Evolutionary conservation across 768 basidiomycete genomes (phyloP), one percentile per base, ranked within the genome.

Genomic region (Suillus fuscotomentosus): DNA sequence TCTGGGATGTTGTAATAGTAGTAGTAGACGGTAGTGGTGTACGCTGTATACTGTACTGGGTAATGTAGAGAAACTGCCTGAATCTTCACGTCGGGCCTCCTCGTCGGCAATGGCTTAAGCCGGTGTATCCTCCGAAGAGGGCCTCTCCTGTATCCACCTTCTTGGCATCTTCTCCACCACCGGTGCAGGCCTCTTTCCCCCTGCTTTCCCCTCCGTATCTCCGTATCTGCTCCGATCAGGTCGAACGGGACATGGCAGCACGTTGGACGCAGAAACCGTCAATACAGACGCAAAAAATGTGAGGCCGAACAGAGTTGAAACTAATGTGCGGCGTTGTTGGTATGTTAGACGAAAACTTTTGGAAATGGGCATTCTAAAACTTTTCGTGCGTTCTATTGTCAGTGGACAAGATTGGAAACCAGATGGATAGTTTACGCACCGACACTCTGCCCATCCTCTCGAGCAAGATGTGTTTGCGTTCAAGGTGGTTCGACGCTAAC

Each of bases 71-170:
- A 10, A 31, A 20, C 27, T 42, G 38, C 42, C 38, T 36, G 5
- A 57, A 41, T 24, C 15, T 27, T 39, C 9, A 24, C 7, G 17
- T 41, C 10, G 22, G 7, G 8, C 22, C 55, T 56, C 11, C 38
- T 41, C 56, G 8, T 59, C 39, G 17, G 24, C 24, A 42, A 31
- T 20, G 24, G 10, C 57, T 43, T 59, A 27, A 68, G 50, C 51
- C 55, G 71, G 63, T 48, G 65, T 48, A 27, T 64, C 63, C 15
- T 70, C 70, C 20, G 68, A 41, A 42, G 70, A 61, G 54, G 45
- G 51, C 67, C 77, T 89, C 76, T 94, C 92, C 76, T 92, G 89
- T 72, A 94, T 93, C 92, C 92, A 94, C 67, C 90, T 82, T 70
- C 86, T 82, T 14, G 89, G 88, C 60, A 83, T 79, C 77, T 86